Base-by-base conservation (phyloP, 352 stramenopile genomes). In the Globisporangium ultimum region DNA sequence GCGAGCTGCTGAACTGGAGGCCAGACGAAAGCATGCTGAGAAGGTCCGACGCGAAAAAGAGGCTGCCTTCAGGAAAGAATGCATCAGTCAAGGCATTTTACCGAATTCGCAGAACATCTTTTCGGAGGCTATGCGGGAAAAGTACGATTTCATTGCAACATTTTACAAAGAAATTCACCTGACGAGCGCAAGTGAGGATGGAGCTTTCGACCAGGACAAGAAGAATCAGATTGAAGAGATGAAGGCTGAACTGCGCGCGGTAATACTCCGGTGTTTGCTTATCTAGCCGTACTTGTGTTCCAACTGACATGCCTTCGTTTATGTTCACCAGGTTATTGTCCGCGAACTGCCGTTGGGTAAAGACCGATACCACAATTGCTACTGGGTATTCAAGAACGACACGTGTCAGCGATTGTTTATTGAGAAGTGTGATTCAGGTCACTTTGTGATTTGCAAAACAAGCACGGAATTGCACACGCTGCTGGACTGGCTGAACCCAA, bases 371-470 rank as follows among this genome's bases (percentile, higher is more conserved):
- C 81, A 90, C 66, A 90, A 90, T 54, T 75, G 75, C 10, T 94
- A 94, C 54, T 94, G 76, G 68, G 66, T 86, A 42, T 94, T 94
- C 61, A 80, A 78, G 52, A 74, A 87, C 36, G 83, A 91, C 67
- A 75, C 65, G 8, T 74, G 71, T n/a, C 59, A 68, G 14, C 68
- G 80, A 5, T 53, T 90, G 41, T 94, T 89, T 20, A 77, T 94
- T 20, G 80, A 92, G 51, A 76, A 76, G 46, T 75, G 63, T 47
- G 80, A 90, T 22, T 72, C 76, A 9, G 85, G 85, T 24, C 67
- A 86, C 34, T 88, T 92, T 38, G 61, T 80, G 6, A 57, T 81
- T 22, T 85, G 80, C 48, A 72, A 52, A 10, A 71, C 63, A 14
- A 64, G 72, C 57, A 50, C 61, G 4, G 59, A 89, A n/a, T 28